Conservation (phyloP, 1,139 yeast species). For the Zygoascus hellenicus region DNA sequence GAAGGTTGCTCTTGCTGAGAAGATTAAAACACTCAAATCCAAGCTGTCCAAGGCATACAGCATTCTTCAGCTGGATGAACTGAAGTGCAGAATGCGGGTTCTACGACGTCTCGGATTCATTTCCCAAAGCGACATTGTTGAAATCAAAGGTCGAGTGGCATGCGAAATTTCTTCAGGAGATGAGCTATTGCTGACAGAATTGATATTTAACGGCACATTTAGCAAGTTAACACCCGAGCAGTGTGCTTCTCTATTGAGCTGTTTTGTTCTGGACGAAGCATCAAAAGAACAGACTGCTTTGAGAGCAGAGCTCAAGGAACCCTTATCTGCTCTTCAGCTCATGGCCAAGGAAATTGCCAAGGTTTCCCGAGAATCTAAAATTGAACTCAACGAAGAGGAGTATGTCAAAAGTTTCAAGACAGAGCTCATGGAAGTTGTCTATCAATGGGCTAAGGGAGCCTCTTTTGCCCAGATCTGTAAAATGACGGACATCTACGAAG, state of each 20-base stretch:
- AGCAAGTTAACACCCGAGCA: constrained; percentile 83
- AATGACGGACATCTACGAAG: constrained; percentile 98
- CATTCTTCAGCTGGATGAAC: constrained; percentile 87
- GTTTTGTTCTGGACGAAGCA: constrained; percentile 95
- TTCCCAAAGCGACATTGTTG: constrained; percentile 72
- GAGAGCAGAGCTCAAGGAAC: constrained; percentile 83
- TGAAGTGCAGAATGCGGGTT: constrained; percentile 87
- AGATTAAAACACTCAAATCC: constrained; percentile 54
- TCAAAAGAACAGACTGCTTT: constrained; percentile 83
- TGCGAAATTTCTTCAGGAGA: constrained; percentile 97
- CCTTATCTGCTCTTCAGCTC: constrained; percentile 77
- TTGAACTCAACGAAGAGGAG: constrained; percentile 84
- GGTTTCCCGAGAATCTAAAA: constrained; percentile 79
- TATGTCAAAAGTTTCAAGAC: constrained; percentile 87
- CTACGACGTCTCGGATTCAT: constrained; percentile 82
- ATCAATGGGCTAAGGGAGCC: constrained; percentile 95
- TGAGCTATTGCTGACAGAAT: constrained; percentile 68
- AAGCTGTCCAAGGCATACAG: constrained; percentile 82
- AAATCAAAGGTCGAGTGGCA: constrained; percentile 91
- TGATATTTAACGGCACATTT: constrained; percentile 91
- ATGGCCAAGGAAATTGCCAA: constrained; percentile 89
- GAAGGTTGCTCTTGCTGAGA: constrained; percentile 57
- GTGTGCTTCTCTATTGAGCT: constrained; percentile 84
- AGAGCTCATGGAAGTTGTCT: constrained; percentile 94
- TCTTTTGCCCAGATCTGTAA: constrained; percentile 93